These are phyloP conservation scores for Fusarium nygamai DNA, from an alignment of 2,329 filamentous ascomycete genomes.

Conservation along the genomic window DNA sequence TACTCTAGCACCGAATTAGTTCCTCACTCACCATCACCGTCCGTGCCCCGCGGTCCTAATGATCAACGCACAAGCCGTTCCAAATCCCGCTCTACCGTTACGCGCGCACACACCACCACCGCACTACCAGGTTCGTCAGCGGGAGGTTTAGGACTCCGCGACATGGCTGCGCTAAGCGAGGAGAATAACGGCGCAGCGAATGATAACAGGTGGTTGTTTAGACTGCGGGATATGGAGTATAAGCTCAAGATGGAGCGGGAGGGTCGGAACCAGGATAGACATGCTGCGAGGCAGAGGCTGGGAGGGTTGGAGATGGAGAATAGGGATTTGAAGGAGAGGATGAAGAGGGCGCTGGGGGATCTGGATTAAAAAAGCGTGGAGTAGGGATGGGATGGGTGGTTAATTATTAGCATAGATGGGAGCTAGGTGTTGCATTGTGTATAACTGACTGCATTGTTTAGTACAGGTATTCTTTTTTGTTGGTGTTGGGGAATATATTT, in stretches of 20 bases:
- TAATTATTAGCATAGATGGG: constrained; percentile 30
- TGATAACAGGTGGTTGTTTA: constrained; percentile 84
- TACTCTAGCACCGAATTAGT: constrained; percentile 53
- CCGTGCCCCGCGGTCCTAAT: constrained; percentile 60
- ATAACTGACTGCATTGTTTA: constrained; percentile 8
- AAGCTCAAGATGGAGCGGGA: constrained; percentile 92
- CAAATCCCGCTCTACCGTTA: constrained; percentile 47
- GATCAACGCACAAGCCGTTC: constrained; percentile 55
- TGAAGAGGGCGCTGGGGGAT: constrained; percentile 55
- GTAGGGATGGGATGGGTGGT: neutral
- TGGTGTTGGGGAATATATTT: constrained; percentile 7
- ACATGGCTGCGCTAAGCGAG: constrained; percentile 43
- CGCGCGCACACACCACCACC: constrained; percentile 45
- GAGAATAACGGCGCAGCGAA: constrained; percentile 31
- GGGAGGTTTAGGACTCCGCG: constrained; percentile 40
- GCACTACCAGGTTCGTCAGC: constrained; percentile 41
- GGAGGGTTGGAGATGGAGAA: constrained; percentile 81
- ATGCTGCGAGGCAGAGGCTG: constrained; percentile 81
- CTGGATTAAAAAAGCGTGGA: constrained; percentile 37
- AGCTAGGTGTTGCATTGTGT: constrained; percentile 37
- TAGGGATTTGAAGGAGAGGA: constrained; percentile 71
- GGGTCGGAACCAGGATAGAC: constrained; percentile 83
- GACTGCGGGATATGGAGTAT: constrained; percentile 86
- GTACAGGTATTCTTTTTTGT: constrained; percentile 15
- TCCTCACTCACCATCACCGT: constrained; percentile 61